Percentiles rank a stretch among this genome's conserved stretches.
These are phyloP conservation scores for Chamaecrista fasciculata DNA, from an alignment of 306 rosid species.

Conservation along the genomic window DNA sequence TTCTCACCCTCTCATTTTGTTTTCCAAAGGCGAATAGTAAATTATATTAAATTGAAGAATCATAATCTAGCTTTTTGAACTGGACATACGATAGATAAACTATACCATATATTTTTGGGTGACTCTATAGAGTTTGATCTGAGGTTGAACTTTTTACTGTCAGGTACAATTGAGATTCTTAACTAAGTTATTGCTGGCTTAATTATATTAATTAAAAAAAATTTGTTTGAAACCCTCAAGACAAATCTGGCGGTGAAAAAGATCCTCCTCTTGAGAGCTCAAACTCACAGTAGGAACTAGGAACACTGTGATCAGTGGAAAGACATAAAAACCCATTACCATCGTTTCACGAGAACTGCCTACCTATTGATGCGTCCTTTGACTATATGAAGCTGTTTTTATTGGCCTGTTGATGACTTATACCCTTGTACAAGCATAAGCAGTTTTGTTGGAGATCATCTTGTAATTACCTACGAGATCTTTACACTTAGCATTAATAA, in stretches of 20 bases:
- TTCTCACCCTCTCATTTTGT: neutral
- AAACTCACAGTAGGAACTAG: neutral
- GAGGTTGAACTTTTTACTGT: neutral
- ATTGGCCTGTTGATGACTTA: neutral
- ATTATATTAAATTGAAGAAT: constrained; percentile 4
- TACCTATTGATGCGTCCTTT: neutral
- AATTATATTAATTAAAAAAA: neutral
- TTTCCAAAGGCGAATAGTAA: neutral
- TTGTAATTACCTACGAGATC: neutral
- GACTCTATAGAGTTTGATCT: neutral
- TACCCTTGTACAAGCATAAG: neutral
- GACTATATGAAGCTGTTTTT: neutral
- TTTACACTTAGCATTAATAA: neutral
- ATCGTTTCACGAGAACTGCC: neutral
- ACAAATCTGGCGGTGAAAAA: neutral
- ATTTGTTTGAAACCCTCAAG: neutral
- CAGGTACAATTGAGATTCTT: neutral
- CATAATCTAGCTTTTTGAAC: neutral
- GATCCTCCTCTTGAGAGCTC: neutral
- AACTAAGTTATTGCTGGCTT: neutral
- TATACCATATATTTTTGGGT: neutral
- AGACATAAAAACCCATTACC: neutral
- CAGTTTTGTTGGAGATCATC: neutral
- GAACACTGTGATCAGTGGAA: neutral
- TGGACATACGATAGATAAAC: neutral